phyloP scores from a whole-genome alignment of 306 rosid species.

The Mucuna pruriens region DNA sequence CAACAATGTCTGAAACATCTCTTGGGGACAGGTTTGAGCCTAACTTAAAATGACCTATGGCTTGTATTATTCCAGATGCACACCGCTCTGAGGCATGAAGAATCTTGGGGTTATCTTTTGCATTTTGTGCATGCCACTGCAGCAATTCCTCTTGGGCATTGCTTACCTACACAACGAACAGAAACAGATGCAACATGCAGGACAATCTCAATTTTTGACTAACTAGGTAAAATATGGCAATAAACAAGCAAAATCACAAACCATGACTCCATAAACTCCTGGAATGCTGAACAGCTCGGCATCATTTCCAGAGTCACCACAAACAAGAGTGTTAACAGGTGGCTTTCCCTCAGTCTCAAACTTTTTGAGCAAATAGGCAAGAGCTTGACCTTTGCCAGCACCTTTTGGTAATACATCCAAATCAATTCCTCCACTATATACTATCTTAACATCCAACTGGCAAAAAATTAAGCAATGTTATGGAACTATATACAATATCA shows the following conservation, averaged over 20 bases:
- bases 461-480: constrained; percentile 38
- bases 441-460: constrained; percentile 96
- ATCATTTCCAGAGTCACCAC: constrained; percentile 98
- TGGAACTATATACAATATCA: constrained; percentile 15
- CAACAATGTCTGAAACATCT: constrained; percentile 65
- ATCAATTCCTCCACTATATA: constrained; percentile 96
- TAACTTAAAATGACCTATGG: constrained; percentile 83
- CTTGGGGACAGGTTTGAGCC: constrained; percentile 78
- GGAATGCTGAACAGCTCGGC: constrained; percentile 96
- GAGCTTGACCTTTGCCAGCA: constrained; percentile 99
- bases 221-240: constrained; percentile 5
- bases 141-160: constrained; percentile 97
- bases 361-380: constrained; percentile 86
- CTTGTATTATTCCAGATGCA: constrained; percentile 95
- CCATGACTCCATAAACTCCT: constrained; percentile 94
- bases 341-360: constrained; percentile 71
- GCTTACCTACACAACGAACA: constrained; percentile 71
- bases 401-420: constrained; percentile 90
- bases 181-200: constrained; percentile 23
- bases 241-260: constrained; percentile 53
- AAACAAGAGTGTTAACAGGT: constrained; percentile 83
- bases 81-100: constrained; percentile 95
- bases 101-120: constrained; percentile 75
- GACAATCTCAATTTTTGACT: constrained; percentile 18
- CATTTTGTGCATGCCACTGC: constrained; percentile 90